These are phyloP conservation scores for Suillus fuscotomentosus DNA, from an alignment of 768 basidiomycete species.

Conservation along the genomic window DNA sequence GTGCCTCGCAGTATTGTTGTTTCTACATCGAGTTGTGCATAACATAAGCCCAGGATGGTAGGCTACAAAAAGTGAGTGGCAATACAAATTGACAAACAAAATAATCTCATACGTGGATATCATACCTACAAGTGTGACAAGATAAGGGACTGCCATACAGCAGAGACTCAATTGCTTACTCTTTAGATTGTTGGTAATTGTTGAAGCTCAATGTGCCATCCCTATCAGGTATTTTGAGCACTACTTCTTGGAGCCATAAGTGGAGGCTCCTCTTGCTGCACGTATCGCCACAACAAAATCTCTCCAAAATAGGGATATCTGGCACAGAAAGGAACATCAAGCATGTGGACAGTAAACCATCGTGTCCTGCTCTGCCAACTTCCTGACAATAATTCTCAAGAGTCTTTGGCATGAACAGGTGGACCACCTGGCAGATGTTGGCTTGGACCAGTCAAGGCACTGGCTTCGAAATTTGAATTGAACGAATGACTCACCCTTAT, in stretches of 20 bases:
- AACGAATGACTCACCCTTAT: too few relatives aligned
- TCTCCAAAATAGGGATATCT: slow-evolving; percentile 47
- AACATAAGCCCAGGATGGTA: slow-evolving; percentile 43
- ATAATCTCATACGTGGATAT: slow-evolving; percentile 34
- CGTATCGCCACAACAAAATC: slow-evolving; percentile 49
- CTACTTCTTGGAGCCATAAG: slow-evolving; percentile 41
- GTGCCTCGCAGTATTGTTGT: too few relatives aligned
- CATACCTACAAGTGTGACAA: slow-evolving; percentile 28
- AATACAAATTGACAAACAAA: not conserved
- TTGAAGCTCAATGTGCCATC: slow-evolving; percentile 42
- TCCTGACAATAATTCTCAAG: slow-evolving; percentile 47
- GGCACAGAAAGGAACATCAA: slow-evolving; percentile 41
- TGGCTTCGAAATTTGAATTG: too few relatives aligned
- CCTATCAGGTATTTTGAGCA: slow-evolving; percentile 30
- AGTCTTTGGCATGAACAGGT: slow-evolving; percentile 44
- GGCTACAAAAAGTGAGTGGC: slow-evolving; percentile 20
- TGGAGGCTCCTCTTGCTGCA: slow-evolving; percentile 37
- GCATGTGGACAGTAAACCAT: slow-evolving; percentile 42
- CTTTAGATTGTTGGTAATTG: slow-evolving; percentile 38
- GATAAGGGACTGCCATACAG: not conserved
- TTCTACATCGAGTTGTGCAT: slow-evolving; percentile 45
- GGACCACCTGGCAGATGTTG: slow-evolving; percentile 40
- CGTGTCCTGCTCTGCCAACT: slow-evolving; percentile 44
- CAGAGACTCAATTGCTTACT: slow-evolving; percentile 24
- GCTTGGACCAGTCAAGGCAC: slow-evolving; percentile 12